Conservation (phyloP, 768 basidiomycete species). For the Candolleomyces aberdarensis region DNA sequence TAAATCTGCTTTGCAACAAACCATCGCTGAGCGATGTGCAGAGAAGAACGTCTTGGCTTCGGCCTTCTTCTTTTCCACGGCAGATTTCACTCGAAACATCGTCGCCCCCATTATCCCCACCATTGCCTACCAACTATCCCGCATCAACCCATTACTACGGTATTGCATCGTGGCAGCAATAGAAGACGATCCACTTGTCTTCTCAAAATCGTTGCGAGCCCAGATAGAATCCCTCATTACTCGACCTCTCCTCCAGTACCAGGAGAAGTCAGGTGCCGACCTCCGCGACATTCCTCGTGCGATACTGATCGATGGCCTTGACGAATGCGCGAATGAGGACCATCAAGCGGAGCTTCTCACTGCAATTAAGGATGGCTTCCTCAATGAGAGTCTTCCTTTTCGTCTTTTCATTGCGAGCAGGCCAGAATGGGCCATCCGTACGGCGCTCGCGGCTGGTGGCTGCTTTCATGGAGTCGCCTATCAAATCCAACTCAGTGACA, state of each 20-base stretch:
- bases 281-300: background rate
- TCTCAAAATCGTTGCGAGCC: background rate
- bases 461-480: background rate
- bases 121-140: conserved; percentile 4
- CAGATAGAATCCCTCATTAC: background rate
- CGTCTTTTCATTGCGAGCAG: conserved; percentile 14
- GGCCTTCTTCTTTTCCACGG: conserved; percentile 1
- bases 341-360: conserved; percentile 9
- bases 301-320: conserved; percentile 11
- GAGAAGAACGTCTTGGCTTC: background rate
- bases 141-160: background rate
- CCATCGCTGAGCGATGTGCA: conserved; percentile 6
- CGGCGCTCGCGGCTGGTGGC: background rate
- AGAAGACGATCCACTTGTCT: background rate
- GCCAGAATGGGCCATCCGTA: conserved; percentile 10
- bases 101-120: background rate
- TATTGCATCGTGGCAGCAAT: background rate
- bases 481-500: conserved; percentile 3
- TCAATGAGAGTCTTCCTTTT: background rate
- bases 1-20: conserved; percentile 8
- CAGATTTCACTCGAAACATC: background rate
- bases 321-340: conserved; percentile 10
- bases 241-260: background rate
- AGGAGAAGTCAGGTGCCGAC: background rate
- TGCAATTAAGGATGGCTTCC: conserved; percentile 1